phyloP scores from a whole-genome alignment of 202 grass and related monocot species.

The Cymbopogon flexuosus region DNA sequence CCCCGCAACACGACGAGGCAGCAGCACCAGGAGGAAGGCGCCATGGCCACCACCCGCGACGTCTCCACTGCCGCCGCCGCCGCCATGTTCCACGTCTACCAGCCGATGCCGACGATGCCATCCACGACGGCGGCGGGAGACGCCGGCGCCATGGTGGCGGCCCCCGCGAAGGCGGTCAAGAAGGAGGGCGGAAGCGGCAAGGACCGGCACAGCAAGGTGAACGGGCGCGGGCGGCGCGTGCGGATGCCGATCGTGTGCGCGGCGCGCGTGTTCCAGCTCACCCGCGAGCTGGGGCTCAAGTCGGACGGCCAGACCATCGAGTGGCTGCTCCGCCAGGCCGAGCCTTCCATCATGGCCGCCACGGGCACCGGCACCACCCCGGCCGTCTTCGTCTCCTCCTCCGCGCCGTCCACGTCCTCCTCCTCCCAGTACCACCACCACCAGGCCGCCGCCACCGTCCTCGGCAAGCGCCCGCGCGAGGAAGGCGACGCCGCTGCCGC shows the following conservation, averaged over 20 bases:
- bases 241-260: constrained; percentile 98
- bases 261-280: constrained; percentile 95
- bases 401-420: constrained; percentile 58
- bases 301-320: constrained; percentile 96
- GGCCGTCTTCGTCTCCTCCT: constrained; percentile 79
- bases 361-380: constrained; percentile 83
- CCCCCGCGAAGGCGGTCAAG: constrained; percentile 16
- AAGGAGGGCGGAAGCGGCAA: constrained; percentile 40
- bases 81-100: constrained; percentile 46
- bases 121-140: background rate
- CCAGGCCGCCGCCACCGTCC: background rate
- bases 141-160: background rate
- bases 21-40: background rate
- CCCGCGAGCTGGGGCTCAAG: constrained; percentile 93
- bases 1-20: constrained; percentile 3
- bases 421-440: background rate
- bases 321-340: constrained; percentile 95
- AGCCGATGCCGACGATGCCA: constrained; percentile 14
- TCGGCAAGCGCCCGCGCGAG: constrained; percentile 46
- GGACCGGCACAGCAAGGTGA: constrained; percentile 98
- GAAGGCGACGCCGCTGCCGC: background rate
- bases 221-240: constrained; percentile 87
- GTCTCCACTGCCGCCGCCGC: constrained; percentile 34
- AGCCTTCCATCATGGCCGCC: constrained; percentile 88
- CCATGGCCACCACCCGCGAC: constrained; percentile 49